These are phyloP conservation scores for Penicillium griseofulvum DNA, from an alignment of 2,329 filamentous ascomycete genomes.

Conservation along the genomic window DNA sequence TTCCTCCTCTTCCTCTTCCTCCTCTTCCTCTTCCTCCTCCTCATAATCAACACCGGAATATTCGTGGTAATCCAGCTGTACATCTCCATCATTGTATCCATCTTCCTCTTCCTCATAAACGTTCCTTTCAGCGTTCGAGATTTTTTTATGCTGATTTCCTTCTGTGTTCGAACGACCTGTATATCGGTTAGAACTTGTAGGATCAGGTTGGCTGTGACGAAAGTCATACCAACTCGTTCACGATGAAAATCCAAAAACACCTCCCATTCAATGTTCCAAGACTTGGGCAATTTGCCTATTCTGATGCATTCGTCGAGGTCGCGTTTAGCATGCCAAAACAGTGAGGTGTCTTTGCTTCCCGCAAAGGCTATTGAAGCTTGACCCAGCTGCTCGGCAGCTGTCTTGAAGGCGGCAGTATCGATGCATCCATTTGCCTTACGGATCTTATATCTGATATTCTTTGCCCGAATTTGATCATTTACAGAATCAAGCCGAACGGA, in stretches of 20 bases:
- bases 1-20: too few relatives aligned
- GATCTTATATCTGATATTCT: conserved; percentile 3
- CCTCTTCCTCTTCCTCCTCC: background rate
- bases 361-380: conserved; percentile 3
- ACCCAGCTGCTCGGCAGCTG: background rate
- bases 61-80: background rate
- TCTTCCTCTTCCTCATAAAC: background rate
- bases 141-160: background rate
- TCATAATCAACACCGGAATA: background rate
- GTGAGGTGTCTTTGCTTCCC: background rate
- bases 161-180: background rate
- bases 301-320: conserved; percentile 3
- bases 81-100: background rate
- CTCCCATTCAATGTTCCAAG: conserved; percentile 10
- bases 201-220: background rate
- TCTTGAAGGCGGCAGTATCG: background rate
- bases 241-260: conserved; percentile 8
- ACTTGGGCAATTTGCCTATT: conserved; percentile 1
- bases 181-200: background rate
- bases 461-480: conserved; percentile 8
- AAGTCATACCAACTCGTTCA: background rate
- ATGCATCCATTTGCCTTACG: background rate
- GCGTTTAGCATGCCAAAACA: background rate
- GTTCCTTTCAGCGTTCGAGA: background rate
- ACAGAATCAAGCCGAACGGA: conserved; percentile 9